Base-by-base conservation (phyloP, 2,329 filamentous ascomycete species). In the Colletotrichum sp. region DNA sequence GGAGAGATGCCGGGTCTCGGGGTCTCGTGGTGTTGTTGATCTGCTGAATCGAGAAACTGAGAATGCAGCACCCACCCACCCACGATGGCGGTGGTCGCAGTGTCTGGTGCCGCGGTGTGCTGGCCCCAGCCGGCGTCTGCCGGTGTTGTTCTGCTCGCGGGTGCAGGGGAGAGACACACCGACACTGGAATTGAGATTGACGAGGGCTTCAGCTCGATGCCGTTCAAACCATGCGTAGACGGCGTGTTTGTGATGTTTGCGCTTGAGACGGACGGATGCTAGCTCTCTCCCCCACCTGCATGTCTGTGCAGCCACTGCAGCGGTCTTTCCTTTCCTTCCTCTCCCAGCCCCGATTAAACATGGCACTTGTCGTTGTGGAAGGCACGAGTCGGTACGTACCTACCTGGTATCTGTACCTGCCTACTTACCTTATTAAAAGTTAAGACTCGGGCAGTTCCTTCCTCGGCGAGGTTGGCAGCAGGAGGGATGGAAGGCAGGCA, bases 241-340 rank as follows among this genome's bases (percentile, higher is more conserved):
- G 65, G 68, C 16, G 72, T 49, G 68, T 52, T 71, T 39, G 62
- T 36, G 62, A 62, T 62, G 72, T 67, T 71, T 64, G 63, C 69
- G 69, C 72, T 67, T 71, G 67, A 74, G 69, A 75, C 72, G 63
- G 52, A 55, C 69, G 55, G 62, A 72, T 68, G 62, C 69, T 69
- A 57, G 59, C n/a, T 49, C 19, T 49, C 9, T n/a, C 39, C 39
- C 39, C 39, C 39, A 49, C 39, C 39, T 65, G 36, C 63, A 25
- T 16, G 25, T 49, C 63, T 66, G 22, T 44, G 63, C 36, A 61
- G 22, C 62, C 67, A 67, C 52, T 44, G 49, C 39, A 49, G 39
- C 39, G 19, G 39, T 49, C 39, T 49, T 49, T 49, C 39, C 39
- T 49, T n/a, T 49, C 30, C 34, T 57, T 34, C 29, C 8, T 30